These are phyloP conservation scores for Candida schatavii DNA, from an alignment of 805 yeast species.

Conservation along the genomic window DNA sequence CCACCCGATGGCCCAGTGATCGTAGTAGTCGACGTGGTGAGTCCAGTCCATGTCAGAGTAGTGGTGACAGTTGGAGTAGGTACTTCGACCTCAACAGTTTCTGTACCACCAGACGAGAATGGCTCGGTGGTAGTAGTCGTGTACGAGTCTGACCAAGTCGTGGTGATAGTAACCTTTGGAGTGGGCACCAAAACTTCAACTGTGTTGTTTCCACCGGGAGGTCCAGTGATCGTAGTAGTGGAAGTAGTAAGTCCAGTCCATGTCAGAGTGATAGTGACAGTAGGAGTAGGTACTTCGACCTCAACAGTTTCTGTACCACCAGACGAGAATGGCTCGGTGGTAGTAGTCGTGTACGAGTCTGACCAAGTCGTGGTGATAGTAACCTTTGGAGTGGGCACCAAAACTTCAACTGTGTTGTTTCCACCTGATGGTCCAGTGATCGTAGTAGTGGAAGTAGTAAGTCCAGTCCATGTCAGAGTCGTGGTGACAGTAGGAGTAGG, in stretches of 20 bases:
- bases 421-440: conserved; percentile 3
- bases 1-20: conserved; percentile 11
- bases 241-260: conserved; percentile 8
- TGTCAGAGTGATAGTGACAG: conserved; percentile 1
- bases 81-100: background rate
- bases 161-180: background rate
- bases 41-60: conserved; percentile 6
- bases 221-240: conserved; percentile 9
- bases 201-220: conserved; percentile 13
- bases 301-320: background rate
- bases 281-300: conserved; percentile 3
- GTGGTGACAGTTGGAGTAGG: conserved; percentile 1
- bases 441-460: background rate
- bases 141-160: conserved; percentile 7
- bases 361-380: conserved; percentile 1
- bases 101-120: conserved; percentile 3
- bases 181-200: conserved; percentile 14
- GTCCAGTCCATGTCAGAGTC: conserved; percentile 37
- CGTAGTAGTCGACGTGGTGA: conserved; percentile 12
- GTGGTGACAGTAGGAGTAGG: conserved; percentile 35
- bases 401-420: conserved; percentile 4
- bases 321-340: conserved; percentile 1
- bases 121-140: conserved; percentile 11
- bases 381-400: conserved; percentile 3
- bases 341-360: conserved; percentile 6